These are phyloP conservation scores for Protostelium mycophagum DNA, from an alignment of 78 protist genomes.

Conservation along the genomic window DNA sequence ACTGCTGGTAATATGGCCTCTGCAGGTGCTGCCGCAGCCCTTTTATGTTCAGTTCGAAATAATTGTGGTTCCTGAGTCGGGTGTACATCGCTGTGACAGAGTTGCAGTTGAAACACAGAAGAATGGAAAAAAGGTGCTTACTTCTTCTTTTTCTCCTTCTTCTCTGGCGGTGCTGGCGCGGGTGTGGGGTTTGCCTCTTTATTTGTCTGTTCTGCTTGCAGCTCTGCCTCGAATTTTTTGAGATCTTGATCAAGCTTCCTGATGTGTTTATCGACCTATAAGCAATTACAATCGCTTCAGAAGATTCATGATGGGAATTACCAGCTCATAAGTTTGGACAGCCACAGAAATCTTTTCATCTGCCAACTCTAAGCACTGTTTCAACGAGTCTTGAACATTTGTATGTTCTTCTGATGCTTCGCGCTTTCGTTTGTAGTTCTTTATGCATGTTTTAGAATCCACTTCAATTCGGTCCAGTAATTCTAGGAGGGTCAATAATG, in stretches of 20 bases:
- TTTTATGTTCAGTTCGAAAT: neutral
- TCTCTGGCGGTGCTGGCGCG: conserved; percentile 12
- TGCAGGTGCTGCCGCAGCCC: neutral
- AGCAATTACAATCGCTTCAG: neutral
- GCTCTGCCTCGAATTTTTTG: conserved; percentile 56
- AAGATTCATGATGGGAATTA: neutral
- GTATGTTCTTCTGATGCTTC: neutral
- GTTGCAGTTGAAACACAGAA: neutral
- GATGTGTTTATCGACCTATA: conserved; percentile 49
- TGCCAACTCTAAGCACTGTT: conserved; percentile 32
- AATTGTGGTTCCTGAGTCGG: neutral
- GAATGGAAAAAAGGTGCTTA: neutral
- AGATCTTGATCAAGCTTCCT: conserved; percentile 53
- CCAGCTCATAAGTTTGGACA: conserved; percentile 54
- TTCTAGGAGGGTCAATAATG: neutral
- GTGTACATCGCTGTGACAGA: neutral
- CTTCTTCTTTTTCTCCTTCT: conserved; percentile 45
- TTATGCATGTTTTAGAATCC: neutral
- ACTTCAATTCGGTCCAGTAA: neutral
- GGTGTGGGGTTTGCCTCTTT: neutral
- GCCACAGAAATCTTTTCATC: conserved; percentile 59
- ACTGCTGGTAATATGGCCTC: conserved; percentile 6
- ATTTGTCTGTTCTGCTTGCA: conserved; percentile 19
- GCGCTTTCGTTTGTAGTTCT: neutral
- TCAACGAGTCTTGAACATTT: conserved; percentile 6